Evolutionary conservation across 129 eudicot species (phyloP), one percentile per base, ranked within the genome.

Genomic region (Pulicaria dysenterica): DNA sequence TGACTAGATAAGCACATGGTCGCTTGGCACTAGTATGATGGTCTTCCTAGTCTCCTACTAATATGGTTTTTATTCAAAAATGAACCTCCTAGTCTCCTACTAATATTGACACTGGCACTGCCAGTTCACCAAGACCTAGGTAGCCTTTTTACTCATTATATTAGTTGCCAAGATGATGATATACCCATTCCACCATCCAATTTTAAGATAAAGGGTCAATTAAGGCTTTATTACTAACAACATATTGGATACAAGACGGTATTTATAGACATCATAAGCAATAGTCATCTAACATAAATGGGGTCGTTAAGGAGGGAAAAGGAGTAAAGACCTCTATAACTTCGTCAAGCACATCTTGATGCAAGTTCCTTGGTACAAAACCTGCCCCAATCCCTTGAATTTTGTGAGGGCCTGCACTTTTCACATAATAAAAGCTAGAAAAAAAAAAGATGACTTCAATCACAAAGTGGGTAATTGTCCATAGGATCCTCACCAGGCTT

Each of bases 371-470:
- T 59, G 99, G 99, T 46, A 94, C 81, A 84, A 94, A 94, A 94
- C 99, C 99, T 84, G 99, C 99, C 82, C 99, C 99, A 86, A 94
- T 90, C 78, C 99, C 99, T 90, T 94, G 99, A 94, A 90, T 94
- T 87, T 94, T 94, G 96, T 94, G 99, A 85, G 99, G 99, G 79
- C 99, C 99, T 94, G 88, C 90, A 90, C 72, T 82, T 80, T 78
- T 62, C 84, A 84, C 78, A 75, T 78, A 69, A 83, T 69, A 76
- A 63, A 77, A 77, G 70, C 83, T 73, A 82, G 77, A 83, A 85
- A 67, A 49, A 75, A 50, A 41, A 70, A 19, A 73, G 66, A 53
- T 7, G 38, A 63, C 51, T 60, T 73, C 4, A 42, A 74, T 77
- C 55, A 54, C 53, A 78, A 48, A 69, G 39, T 61, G 41, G 48